These are phyloP conservation scores for Hyphopichia khmerensis DNA, from an alignment of 1,139 yeast genomes.

Conservation along the genomic window DNA sequence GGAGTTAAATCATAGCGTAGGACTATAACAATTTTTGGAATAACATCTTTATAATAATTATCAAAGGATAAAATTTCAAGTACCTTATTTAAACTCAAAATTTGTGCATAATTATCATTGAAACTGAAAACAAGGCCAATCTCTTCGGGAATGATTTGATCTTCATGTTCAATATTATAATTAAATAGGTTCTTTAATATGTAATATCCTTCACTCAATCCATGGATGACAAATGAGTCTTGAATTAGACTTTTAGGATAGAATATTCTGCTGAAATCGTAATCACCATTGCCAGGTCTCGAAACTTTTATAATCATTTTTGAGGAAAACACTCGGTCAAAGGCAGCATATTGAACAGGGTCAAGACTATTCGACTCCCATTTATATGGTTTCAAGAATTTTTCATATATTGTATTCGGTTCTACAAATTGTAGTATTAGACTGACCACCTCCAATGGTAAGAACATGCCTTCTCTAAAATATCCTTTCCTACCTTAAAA, in stretches of 20 bases:
- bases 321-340: background rate
- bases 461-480: background rate
- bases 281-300: background rate
- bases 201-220: slow-evolving; percentile 13
- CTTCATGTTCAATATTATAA: slow-evolving; percentile 2
- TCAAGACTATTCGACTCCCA: background rate
- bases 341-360: slow-evolving; percentile 1
- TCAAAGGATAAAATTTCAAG: slow-evolving; percentile 20
- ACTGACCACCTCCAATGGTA: slow-evolving; percentile 14
- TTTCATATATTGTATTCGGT: slow-evolving; percentile 11
- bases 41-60: slow-evolving; percentile 11
- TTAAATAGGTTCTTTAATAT: slow-evolving; percentile 11
- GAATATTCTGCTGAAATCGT: slow-evolving; percentile 7
- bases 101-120: slow-evolving; percentile 2
- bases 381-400: slow-evolving; percentile 10
- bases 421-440: slow-evolving; percentile 10
- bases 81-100: slow-evolving; percentile 12
- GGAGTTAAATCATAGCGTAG: slow-evolving; percentile 13
- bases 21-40: slow-evolving; percentile 14
- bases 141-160: slow-evolving; percentile 14
- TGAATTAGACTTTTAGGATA: slow-evolving; percentile 6
- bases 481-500: too few relatives aligned
- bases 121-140: slow-evolving; percentile 12
- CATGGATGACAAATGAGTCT: slow-evolving; percentile 9
- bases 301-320: background rate